Evolutionary conservation across 306 rosid genomes (phyloP), one percentile per base, ranked within the genome.

Genomic region (Alnus glutinosa): DNA sequence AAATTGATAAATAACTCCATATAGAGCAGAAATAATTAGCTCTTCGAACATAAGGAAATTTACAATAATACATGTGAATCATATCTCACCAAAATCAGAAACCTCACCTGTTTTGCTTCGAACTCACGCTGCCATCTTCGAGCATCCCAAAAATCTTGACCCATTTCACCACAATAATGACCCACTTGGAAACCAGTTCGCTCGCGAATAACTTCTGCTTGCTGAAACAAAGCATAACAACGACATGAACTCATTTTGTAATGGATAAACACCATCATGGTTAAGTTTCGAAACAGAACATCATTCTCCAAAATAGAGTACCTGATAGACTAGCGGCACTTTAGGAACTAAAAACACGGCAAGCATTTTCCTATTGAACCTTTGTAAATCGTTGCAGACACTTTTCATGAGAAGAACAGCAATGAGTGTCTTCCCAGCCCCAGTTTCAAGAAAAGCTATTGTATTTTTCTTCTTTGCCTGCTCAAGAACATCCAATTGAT

Each of bases 111-210:
- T 77, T 93, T 95, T 2, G 86, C 55, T 77, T 95, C 97, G 51
- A 93, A 93, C 80, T 95, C 99, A 59, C 94, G 92, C 81, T 89
- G 98, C 99, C 99, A 95, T 83, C 97, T 90, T 78, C 98, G 94
- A 58, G 95, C 90, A 83, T 95, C 99, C 99, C 99, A 95, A 76
- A 95, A 93, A 76, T 95, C 99, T 86, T 93, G 99, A 55, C 99
- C 99, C 99, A 95, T 95, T 87, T 95, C 99, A 77, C 99, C 98
- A 37, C 99, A 95, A 76, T 95, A 95, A 85, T 95, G 99, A 13
- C 99, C 98, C 59, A 95, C 99, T 76, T 90, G 96, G 77, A 81
- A 93, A 79, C 98, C 97, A 55, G 99, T 95, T 74, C 96, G 91
- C 86, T 95, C 99, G 4, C 99, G 93, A 74, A 95, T 95, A 47